phyloP scores from a whole-genome alignment of 768 basidiomycete species.

The Tephrocybe sp. region DNA sequence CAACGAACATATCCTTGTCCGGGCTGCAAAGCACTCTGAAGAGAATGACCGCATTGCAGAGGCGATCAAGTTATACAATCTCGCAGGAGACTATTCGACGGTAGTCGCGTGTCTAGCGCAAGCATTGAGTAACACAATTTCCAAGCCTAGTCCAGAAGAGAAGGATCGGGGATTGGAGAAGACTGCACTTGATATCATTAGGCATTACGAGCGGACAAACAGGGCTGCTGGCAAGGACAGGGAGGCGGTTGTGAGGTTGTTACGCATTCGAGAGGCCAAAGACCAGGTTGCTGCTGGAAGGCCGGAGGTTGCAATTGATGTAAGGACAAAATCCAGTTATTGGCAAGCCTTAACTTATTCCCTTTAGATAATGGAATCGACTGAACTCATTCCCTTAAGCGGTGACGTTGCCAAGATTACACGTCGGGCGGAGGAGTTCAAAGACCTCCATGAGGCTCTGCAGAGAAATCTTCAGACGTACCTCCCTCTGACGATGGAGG shows the following conservation, averaged over 20 bases:
- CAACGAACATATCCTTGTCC: conserved; percentile 78
- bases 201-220: conserved; percentile 77
- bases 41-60: conserved; percentile 83
- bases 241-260: conserved; percentile 69
- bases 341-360: background rate
- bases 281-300: conserved; percentile 70
- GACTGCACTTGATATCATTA: conserved; percentile 75
- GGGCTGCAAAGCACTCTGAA: conserved; percentile 79
- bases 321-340: conserved; percentile 33
- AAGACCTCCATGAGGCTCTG: conserved; percentile 79
- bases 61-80: conserved; percentile 93
- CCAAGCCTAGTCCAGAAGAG: conserved; percentile 58
- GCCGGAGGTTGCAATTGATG: conserved; percentile 79
- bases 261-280: conserved; percentile 80
- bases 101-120: conserved; percentile 87
- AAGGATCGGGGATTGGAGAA: conserved; percentile 67
- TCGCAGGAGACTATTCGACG: conserved; percentile 86
- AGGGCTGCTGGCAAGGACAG: conserved; percentile 67
- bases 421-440: conserved; percentile 85
- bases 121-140: conserved; percentile 81
- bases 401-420: conserved; percentile 85
- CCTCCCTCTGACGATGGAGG: conserved; percentile 90
- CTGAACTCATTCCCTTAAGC: conserved; percentile 82
- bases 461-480: conserved; percentile 89
- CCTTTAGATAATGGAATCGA: conserved; percentile 78